Base-by-base conservation (phyloP, 345 rosid genomes). In the Ricinus communis region DNA sequence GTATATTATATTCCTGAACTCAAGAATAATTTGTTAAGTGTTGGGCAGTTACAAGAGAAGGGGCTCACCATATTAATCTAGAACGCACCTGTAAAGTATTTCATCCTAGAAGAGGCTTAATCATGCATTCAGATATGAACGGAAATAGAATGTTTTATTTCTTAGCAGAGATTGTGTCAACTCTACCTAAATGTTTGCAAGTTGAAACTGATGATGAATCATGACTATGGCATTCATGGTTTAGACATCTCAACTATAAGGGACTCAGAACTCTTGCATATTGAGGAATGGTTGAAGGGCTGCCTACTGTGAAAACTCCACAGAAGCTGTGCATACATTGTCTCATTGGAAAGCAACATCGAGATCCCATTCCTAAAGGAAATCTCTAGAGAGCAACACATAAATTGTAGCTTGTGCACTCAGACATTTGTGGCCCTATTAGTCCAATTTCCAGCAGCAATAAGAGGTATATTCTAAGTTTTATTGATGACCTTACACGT, bases 211-310 rank as follows among this genome's bases (percentile, higher is more conserved):
- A 55, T 0, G 5, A 7, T 25, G 19, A 25, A 55, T 3, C 36
- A 25, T 0, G 28, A 4, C 0, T 55, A 0, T 55, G 9, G 60
- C 15, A 55, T 0, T 22, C 0, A 0, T 4, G 0, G 6, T 55
- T 55, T 55, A 27, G 30, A 3, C 0, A 55, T 55, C 36, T 25
- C 0, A 55, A 2, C 7, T 55, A 22, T 5, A 55, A 55, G 0
- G 36, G 60, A 0, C 15, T 55, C 0, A 0, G 36, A 2, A 55
- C 1, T 1, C 1, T 55, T 5, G 12, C 25, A 12, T 25, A 0
- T 0, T 13, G 15, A 0, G 30, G 16, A 18, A 56, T 56, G 36
- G 60, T 56, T 56, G 0, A 56, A 0, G n/a, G 36, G 8, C 0
- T 27, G n/a, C 60, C 31, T 3, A 0, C 0, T 22, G 8, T 56